These are phyloP conservation scores for Herpetomonas tarakana DNA, from an alignment of 208 protist species.

Conservation along the genomic window DNA sequence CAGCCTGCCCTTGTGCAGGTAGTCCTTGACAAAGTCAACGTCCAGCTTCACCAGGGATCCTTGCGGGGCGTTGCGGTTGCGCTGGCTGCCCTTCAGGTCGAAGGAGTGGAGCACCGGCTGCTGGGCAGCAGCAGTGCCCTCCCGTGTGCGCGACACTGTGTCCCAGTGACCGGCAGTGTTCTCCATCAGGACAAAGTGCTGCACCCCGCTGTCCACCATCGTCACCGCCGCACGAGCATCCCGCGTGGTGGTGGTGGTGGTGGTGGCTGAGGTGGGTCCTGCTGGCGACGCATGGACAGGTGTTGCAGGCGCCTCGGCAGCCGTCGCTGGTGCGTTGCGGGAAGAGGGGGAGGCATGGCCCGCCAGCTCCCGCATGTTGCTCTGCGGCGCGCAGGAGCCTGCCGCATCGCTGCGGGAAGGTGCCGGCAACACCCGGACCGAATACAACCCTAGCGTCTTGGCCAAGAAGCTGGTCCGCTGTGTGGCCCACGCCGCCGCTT, in stretches of 20 bases:
- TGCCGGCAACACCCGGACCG: not conserved
- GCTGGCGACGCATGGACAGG: constrained; percentile 8
- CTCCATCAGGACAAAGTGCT: constrained; percentile 69
- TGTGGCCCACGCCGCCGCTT: no score
- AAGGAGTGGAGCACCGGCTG: constrained; percentile 20
- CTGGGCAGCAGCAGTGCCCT: constrained; percentile 1
- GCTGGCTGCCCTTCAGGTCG: constrained; percentile 85
- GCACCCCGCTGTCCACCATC: constrained; percentile 18
- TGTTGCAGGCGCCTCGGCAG: no score
- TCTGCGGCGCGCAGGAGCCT: not conserved
- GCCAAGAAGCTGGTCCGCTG: constrained; percentile 11
- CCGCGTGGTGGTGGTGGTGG: constrained; percentile 7
- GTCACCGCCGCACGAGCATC: constrained; percentile 5
- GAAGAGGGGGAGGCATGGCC: no score
- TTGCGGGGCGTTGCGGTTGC: constrained; percentile 62
- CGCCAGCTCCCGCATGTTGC: no score
- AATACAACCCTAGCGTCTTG: constrained; percentile 38
- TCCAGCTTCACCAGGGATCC: constrained; percentile 60
- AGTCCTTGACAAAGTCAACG: constrained; percentile 54
- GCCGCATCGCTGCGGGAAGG: constrained; percentile 12
- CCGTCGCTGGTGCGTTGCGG: no score
- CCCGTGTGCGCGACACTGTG: constrained; percentile 9
- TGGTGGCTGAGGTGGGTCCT: constrained; percentile 1
- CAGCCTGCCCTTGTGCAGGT: constrained; percentile 39
- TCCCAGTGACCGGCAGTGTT: constrained; percentile 29